phyloP scores from a whole-genome alignment of 192 early-diverging fungal species.

The Podila epicladia region DNA sequence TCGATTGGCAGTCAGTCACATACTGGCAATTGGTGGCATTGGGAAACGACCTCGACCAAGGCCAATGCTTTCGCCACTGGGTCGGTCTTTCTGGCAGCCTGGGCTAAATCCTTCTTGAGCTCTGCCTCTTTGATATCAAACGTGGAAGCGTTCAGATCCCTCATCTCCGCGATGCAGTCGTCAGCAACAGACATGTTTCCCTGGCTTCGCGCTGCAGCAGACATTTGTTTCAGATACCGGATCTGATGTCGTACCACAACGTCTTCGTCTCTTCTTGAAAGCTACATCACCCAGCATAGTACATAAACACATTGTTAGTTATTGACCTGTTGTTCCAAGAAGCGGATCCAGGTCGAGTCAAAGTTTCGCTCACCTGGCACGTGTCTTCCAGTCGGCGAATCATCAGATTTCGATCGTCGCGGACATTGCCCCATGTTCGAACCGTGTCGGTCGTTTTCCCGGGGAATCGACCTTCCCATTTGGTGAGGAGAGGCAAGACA shows the following conservation, averaged over 20 bases:
- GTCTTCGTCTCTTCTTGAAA: constrained; percentile 20
- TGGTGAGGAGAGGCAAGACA: constrained; percentile 29
- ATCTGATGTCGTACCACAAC: constrained; percentile 29
- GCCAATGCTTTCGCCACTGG: constrained; percentile 10
- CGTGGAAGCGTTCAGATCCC: constrained; percentile 26
- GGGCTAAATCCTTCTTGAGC: constrained; percentile 30
- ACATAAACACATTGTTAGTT: background rate
- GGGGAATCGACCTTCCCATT: constrained; percentile 55
- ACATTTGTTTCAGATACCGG: constrained; percentile 52
- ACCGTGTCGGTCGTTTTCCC: constrained; percentile 58
- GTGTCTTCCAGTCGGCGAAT: constrained; percentile 50
- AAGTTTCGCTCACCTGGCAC: constrained; percentile 11
- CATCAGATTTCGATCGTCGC: constrained; percentile 57
- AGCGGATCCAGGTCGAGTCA: background rate
- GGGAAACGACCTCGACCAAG: constrained; percentile 13
- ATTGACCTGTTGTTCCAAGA: background rate
- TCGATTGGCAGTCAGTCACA: background rate
- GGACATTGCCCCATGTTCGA: constrained; percentile 70
- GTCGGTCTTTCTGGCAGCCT: constrained; percentile 16
- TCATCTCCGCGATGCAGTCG: constrained; percentile 51
- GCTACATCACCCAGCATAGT: constrained; percentile 6
- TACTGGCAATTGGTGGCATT: constrained; percentile 34
- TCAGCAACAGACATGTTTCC: constrained; percentile 66
- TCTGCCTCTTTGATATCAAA: constrained; percentile 36
- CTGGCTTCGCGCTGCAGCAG: constrained; percentile 69